phyloP scores from a whole-genome alignment of 768 basidiomycete genomes.

The Kwoniella mangroviensis region DNA sequence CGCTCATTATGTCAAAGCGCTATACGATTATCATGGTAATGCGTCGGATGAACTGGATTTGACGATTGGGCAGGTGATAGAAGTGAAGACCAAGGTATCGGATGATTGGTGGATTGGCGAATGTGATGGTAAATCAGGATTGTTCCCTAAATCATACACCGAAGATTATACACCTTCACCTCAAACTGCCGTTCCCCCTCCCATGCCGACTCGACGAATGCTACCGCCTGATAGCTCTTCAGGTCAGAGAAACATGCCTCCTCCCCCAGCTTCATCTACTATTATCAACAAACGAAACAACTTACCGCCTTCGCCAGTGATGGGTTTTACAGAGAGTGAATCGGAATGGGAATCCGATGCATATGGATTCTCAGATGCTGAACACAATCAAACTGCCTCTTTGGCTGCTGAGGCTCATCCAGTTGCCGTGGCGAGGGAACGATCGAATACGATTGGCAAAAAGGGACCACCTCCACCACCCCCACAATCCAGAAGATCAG shows the following conservation, averaged over 20 bases:
- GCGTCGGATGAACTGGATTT: constrained; percentile 79
- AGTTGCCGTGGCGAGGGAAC: constrained; percentile 10
- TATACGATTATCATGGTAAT: constrained; percentile 72
- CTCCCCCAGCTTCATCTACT: constrained; percentile 44
- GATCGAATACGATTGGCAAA: constrained; percentile 55
- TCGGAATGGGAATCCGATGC: constrained; percentile 40
- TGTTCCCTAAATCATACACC: constrained; percentile 81
- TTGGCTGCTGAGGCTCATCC: constrained; percentile 21
- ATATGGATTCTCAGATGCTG: constrained; percentile 45
- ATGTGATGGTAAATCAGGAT: constrained; percentile 68
- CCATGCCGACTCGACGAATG: constrained; percentile 37
- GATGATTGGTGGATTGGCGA: constrained; percentile 93
- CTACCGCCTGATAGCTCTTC: constrained; percentile 31
- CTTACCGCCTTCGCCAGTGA: constrained; percentile 26
- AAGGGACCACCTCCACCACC: constrained; percentile 71
- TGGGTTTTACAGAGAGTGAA: constrained; percentile 21
- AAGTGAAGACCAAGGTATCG: constrained; percentile 76
- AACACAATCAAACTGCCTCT: constrained; percentile 40
- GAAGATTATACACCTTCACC: constrained; percentile 60
- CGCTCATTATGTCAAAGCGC: constrained; percentile 64
- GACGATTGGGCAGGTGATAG: constrained; percentile 73
- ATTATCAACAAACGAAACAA: constrained; percentile 6
- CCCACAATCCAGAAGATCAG: constrained; percentile 59
- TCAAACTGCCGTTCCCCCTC: constrained; percentile 33
- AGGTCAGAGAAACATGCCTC: constrained; percentile 49